A percentile compares a stretch with the other conserved stretches of the same genome.
phyloP scores from a whole-genome alignment of 164 flowering plant species.

The Liriodendron chinense region DNA sequence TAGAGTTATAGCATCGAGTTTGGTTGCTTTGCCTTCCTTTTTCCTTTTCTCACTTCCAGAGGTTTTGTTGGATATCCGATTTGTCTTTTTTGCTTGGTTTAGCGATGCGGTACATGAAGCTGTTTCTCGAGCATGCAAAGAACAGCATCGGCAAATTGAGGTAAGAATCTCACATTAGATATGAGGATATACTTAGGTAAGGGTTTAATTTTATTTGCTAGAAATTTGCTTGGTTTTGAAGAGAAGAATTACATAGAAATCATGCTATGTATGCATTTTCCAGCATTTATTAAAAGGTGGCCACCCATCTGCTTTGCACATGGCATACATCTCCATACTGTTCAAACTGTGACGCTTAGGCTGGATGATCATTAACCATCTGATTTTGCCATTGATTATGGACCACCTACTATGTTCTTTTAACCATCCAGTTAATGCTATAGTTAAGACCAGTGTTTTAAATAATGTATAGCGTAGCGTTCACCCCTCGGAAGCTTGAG shows the following conservation, averaged over 20 bases:
- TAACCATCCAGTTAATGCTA: too few species aligned
- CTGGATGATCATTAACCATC: too few species aligned
- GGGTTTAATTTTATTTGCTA: not conserved
- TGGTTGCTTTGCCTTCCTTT: not conserved
- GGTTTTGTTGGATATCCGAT: not conserved
- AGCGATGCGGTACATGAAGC: constrained; percentile 89
- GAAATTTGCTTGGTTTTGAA: not conserved
- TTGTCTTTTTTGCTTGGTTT: constrained; percentile 14
- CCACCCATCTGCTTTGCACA: not conserved
- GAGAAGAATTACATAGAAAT: not conserved
- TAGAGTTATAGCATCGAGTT: constrained; percentile 17
- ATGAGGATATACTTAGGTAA: not conserved
- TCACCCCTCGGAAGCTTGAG: too few species aligned
- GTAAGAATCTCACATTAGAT: constrained; percentile 28
- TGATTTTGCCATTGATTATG: too few species aligned
- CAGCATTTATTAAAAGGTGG: not conserved
- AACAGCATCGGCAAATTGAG: constrained; percentile 96
- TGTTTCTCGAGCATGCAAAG: constrained; percentile 87
- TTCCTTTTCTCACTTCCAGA: not conserved
- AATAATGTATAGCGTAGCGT: too few species aligned
- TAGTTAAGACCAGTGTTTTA: too few species aligned
- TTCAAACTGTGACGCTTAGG: too few species aligned
- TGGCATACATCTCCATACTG: too few species aligned
- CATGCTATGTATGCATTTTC: not conserved
- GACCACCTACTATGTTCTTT: too few species aligned